Evolutionary conservation across 805 yeast genomes (phyloP).

Genomic region (Clavispora vitiphila): DNA sequence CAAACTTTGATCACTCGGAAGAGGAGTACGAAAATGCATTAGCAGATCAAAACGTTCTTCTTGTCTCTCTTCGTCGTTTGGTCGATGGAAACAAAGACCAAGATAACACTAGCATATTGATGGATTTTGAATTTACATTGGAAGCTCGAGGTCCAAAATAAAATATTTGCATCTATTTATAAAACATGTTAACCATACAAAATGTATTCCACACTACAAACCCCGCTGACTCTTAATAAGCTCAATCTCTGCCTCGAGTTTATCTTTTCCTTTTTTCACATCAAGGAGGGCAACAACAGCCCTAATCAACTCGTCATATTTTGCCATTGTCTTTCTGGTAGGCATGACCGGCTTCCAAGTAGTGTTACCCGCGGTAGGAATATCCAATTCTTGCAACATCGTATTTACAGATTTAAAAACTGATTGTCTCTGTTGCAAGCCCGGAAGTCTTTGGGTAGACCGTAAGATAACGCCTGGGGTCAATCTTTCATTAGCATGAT

Average conservation of each 20-base stretch:
- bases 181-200: not conserved
- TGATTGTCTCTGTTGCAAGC: slow-evolving; percentile 55
- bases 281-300: slow-evolving; percentile 71
- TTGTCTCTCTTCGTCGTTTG: not conserved
- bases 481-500: slow-evolving; percentile 64
- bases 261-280: slow-evolving; percentile 80
- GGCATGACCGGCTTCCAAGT: slow-evolving; percentile 78
- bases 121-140: not conserved
- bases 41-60: not conserved
- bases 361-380: slow-evolving; percentile 54
- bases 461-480: slow-evolving; percentile 80
- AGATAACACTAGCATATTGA: too few relatives aligned
- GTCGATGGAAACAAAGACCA: not conserved
- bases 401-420: slow-evolving; percentile 70
- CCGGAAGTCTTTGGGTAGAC: slow-evolving; percentile 50
- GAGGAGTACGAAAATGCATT: slow-evolving; percentile 4
- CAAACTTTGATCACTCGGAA: slow-evolving; percentile 6
- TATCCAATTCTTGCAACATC: slow-evolving; percentile 69
- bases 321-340: slow-evolving; percentile 68
- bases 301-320: slow-evolving; percentile 70
- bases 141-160: not conserved
- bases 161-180: not conserved
- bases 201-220: slow-evolving; percentile 10
- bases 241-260: slow-evolving; percentile 69
- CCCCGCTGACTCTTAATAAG: slow-evolving; percentile 40